Evolutionary conservation across 352 stramenopile species (phyloP).

Genomic region (Pythium aristosporum): DNA sequence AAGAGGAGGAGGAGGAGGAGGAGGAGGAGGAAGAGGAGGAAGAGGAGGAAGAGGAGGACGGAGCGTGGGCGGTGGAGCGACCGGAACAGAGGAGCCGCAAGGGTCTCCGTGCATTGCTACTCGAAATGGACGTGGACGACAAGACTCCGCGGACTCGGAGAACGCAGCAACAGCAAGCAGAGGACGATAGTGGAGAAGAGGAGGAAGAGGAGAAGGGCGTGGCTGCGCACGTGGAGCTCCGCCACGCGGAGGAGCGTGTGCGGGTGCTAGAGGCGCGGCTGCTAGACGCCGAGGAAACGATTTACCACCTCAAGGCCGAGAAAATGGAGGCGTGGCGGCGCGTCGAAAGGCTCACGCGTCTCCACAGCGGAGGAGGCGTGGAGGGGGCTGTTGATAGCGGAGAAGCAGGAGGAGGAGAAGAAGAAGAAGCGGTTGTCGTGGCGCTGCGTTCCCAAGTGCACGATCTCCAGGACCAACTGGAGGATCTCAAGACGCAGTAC

Average conservation of each 20-base stretch:
- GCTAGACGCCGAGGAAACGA: constrained; percentile 68
- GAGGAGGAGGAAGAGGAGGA: constrained; percentile 2
- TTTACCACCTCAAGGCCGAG: constrained; percentile 75
- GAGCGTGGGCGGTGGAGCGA: constrained; percentile 4
- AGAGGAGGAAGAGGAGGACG: constrained; percentile 5
- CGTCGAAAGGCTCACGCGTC: constrained; percentile 47
- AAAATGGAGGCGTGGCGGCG: constrained; percentile 54
- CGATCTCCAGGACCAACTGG: constrained; percentile 42
- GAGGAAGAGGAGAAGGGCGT: constrained; percentile 10
- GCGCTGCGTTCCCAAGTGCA: constrained; percentile 30
- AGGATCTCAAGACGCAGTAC: constrained; percentile 34
- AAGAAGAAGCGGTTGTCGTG: neutral
- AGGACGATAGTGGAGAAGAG: constrained; percentile 16
- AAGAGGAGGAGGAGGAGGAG: constrained; percentile 2
- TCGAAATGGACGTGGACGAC: constrained; percentile 17
- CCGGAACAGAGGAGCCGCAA: neutral
- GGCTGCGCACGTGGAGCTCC: constrained; percentile 36
- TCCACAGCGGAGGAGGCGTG: neutral
- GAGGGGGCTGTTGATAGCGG: neutral
- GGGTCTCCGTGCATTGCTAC: constrained; percentile 6
- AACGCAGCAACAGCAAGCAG: neutral
- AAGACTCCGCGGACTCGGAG: neutral
- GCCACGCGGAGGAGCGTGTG: constrained; percentile 55
- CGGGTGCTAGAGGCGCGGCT: constrained; percentile 47
- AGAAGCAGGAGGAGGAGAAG: neutral